These are phyloP conservation scores for Starmerella apicola DNA, from an alignment of 805 yeast genomes.

Conservation along the genomic window DNA sequence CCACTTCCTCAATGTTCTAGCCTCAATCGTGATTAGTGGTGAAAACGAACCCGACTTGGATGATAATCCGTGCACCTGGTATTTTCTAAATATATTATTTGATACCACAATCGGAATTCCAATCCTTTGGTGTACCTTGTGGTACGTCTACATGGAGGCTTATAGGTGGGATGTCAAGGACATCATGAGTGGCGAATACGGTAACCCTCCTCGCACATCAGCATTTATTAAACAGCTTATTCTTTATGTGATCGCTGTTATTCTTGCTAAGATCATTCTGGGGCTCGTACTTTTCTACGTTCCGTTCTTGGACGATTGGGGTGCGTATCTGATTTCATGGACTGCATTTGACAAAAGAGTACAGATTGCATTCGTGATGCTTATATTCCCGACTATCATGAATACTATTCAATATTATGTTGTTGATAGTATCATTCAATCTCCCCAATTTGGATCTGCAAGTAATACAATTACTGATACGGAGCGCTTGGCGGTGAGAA, in stretches of 20 bases:
- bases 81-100: conserved; percentile 71
- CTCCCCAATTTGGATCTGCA: conserved; percentile 30
- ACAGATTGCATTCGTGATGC: conserved; percentile 78
- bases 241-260: conserved; percentile 52
- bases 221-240: conserved; percentile 61
- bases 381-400: conserved; percentile 37
- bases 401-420: conserved; percentile 41
- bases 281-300: conserved; percentile 46
- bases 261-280: conserved; percentile 49
- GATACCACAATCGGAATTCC: conserved; percentile 95
- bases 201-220: conserved; percentile 47
- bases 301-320: conserved; percentile 57
- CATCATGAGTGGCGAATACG: conserved; percentile 46
- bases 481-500: conserved; percentile 4
- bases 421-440: conserved; percentile 48
- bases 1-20: conserved; percentile 61
- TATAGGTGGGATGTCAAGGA: conserved; percentile 33
- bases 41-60: conserved; percentile 29
- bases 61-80: conserved; percentile 85
- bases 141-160: conserved; percentile 31
- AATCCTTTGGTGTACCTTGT: conserved; percentile 47
- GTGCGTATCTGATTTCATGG: conserved; percentile 72
- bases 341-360: conserved; percentile 58
- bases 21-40: conserved; percentile 43
- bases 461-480: conserved; percentile 1